Conservation (phyloP, 1,284 basidiomycete genomes). For the Trametes hirsuta region DNA sequence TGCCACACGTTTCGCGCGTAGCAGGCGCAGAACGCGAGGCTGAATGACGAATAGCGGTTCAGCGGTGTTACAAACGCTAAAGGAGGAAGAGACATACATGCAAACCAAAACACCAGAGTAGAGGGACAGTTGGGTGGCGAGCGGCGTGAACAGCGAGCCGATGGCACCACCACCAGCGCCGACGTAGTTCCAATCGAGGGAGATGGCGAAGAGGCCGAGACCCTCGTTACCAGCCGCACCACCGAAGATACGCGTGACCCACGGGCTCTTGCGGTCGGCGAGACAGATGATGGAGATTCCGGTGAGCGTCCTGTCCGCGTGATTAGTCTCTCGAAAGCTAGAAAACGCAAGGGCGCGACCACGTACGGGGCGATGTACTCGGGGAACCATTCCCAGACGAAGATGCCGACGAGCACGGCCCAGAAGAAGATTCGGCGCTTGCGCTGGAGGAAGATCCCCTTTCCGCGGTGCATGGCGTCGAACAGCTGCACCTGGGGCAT, state of each 20-base stretch:
- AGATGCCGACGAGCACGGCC: conserved; percentile 52
- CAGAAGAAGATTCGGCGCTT: conserved; percentile 64
- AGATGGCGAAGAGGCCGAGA: conserved; percentile 51
- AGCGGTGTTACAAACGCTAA: too few relatives aligned
- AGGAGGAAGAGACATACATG: conserved; percentile 17
- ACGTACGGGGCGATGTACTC: conserved; percentile 41
- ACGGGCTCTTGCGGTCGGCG: conserved; percentile 52
- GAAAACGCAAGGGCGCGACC: neutral
- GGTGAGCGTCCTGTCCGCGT: conserved; percentile 42
- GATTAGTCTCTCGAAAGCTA: neutral
- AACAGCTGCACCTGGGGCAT: conserved; percentile 55
- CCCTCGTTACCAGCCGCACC: conserved; percentile 49
- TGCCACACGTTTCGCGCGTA: conserved; percentile 39
- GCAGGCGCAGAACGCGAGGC: conserved; percentile 21
- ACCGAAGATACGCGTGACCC: conserved; percentile 63
- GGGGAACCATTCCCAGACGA: conserved; percentile 43
- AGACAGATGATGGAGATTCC: conserved; percentile 64
- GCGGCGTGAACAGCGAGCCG: conserved; percentile 44
- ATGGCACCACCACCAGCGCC: conserved; percentile 37
- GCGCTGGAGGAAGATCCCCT: conserved; percentile 46
- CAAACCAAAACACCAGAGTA: conserved; percentile 36
- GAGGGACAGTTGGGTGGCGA: conserved; percentile 39
- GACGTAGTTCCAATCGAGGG: conserved; percentile 63
- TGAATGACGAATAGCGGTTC: neutral
- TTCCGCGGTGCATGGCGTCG: conserved; percentile 56